Base-by-base conservation (phyloP, 73 alveolate species). In the Paraurostyla sp. region DNA sequence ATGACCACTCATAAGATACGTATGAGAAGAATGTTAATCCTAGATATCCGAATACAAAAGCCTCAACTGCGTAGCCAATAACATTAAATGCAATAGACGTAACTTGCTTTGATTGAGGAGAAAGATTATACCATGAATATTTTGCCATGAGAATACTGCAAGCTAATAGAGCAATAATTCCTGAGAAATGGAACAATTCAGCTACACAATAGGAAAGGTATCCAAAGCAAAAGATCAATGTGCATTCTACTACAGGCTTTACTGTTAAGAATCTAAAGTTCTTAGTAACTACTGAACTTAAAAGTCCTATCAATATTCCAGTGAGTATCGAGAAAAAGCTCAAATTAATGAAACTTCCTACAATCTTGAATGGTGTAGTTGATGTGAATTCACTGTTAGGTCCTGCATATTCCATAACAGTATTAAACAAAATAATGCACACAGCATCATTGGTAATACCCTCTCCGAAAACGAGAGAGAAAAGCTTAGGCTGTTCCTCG, bases 391-490 rank as follows among this genome's bases (percentile, higher is more conserved):
- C 85, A 51, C 89, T 65, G 59, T 92, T 83, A 59, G 80, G 92
- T 20, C 91, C 86, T 30, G 94, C 41, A 36, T 71, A 94, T 36
- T 81, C 84, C 68, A 51, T 76, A 45, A 95, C 93, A 42, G 96
- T 93, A 84, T 95, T 92, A 81, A 93, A 94, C 32, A 97, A 88
- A 78, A 94, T 95, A 50, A 97, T 97, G 42, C 99, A 95, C 38
- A 97, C 99, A n/a, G 99, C 99, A 92, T 96, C 99, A 76, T 96
- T 96, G 16, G 96, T 94, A 78, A 97, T 97, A 25, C 99, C 98
- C 69, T 96, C 99, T 0, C 99, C 99, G 75, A 97, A 97, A 13
- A 97, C 93, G 23, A 97, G 88, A 71, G 97, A 81, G 94, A 95
- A 95, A 58, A 97, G 89, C 86, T 95, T 92, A 6, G 99, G 99